Conservation (phyloP, 805 yeast genomes). For the Brettanomyces bruxellensis region DNA sequence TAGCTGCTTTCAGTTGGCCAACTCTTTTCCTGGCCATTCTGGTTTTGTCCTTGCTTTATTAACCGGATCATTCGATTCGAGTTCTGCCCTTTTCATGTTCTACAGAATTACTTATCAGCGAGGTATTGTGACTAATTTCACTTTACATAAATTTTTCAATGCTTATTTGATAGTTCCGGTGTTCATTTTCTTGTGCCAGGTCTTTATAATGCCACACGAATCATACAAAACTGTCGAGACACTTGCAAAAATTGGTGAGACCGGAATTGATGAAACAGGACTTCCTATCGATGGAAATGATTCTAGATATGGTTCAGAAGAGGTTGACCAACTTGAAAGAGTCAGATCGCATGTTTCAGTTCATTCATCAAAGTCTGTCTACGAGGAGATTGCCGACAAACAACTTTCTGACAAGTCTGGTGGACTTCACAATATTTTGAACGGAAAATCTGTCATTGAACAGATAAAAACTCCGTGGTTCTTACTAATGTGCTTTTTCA, state of each 20-base stretch:
- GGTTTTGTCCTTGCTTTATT: constrained; percentile 74
- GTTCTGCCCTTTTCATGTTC: constrained; percentile 75
- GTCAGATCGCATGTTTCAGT: constrained; percentile 27
- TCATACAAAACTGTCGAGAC: constrained; percentile 67
- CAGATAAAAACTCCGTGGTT: constrained; percentile 65
- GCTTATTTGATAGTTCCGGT: constrained; percentile 65
- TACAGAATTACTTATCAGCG: constrained; percentile 61
- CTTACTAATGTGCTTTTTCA: constrained; percentile 62
- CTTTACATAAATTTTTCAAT: constrained; percentile 54
- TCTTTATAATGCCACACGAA: constrained; percentile 69
- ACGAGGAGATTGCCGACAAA: constrained; percentile 58
- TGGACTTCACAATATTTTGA: constrained; percentile 73
- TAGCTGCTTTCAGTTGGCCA: constrained; percentile 83
- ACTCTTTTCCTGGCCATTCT: constrained; percentile 72
- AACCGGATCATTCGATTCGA: constrained; percentile 92
- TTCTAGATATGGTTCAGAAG: constrained; percentile 18
- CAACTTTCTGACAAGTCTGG: constrained; percentile 45
- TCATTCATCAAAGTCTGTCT: constrained; percentile 40
- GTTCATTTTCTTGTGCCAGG: constrained; percentile 66
- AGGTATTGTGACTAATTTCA: constrained; percentile 25
- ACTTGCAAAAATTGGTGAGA: constrained; percentile 59
- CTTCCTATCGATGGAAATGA: constrained; percentile 42
- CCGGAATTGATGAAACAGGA: constrained; percentile 68
- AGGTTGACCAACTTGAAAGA: constrained; percentile 9
- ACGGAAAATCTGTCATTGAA: constrained; percentile 35